Evolutionary conservation across 2,329 filamentous ascomycete species (phyloP), one percentile per base, ranked within the genome.

Genomic region (Plectosphaerella plurivora): DNA sequence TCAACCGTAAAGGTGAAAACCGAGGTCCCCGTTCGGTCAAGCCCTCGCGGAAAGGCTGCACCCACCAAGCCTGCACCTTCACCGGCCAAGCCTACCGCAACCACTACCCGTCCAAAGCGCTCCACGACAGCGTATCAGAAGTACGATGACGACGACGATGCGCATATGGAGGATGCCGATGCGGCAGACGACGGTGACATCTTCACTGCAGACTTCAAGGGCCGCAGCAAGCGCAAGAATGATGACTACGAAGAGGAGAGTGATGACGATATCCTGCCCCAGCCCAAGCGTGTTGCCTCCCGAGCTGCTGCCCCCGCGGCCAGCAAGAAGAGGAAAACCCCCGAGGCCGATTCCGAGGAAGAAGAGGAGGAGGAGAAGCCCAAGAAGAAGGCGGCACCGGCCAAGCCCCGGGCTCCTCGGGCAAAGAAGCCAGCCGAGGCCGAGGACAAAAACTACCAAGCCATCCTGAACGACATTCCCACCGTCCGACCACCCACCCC

Each of bases 381-480:
- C 28, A 88, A 83, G 65, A 87, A 86, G 67, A 83, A 82, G 56
- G 73, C 82, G 5, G 73, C 80, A 0, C 69, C 74, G 1, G 78
- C 84, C 54, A 86, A 83, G 57, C 73, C 81, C 18, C 80, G 81
- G 57, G 78, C 82, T 2, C 73, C 81, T 3, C 75, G 73, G 61
- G 72, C 79, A 11, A 88, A 89, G 67, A 89, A 91, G 66, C 76
- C 81, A 3, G 81, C 83, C 3, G 76, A 77, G 7, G 70, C 80
- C 3, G 91, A 95, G 62, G 86, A 84, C 62, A 78, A 86, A 15
- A 79, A 82, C 20, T 84, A 96, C 18, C 85, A 96, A 67, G 84
- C 87, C 47, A 97, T 99, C 45, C 81, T 97, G 33, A 87, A 96
- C 65, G 90, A 85, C 60, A 93, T 99, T 54, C 89, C 91, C 5